Conservation (phyloP, 768 basidiomycete species). For the Daedalea quercina region DNA sequence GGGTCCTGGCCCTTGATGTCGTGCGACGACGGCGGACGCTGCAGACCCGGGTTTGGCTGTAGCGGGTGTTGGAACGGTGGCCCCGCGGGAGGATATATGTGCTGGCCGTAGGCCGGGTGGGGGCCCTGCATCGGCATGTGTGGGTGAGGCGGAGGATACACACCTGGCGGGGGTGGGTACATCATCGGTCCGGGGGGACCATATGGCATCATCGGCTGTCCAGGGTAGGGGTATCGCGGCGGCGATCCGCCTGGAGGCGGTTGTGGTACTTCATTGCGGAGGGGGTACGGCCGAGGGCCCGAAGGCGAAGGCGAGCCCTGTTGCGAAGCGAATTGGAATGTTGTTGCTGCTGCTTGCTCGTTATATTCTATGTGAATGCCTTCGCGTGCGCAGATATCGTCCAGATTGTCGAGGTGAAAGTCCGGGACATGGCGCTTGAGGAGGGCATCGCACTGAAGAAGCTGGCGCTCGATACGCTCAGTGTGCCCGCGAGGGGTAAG, state of each 20-base stretch:
- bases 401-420: conserved; percentile 61
- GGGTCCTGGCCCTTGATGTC: conserved; percentile 74
- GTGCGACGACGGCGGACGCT: conserved; percentile 21
- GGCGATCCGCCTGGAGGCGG: conserved; percentile 21
- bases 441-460: conserved; percentile 71
- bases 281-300: conserved; percentile 16
- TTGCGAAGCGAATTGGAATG: conserved; percentile 23
- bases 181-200: conserved; percentile 44
- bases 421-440: conserved; percentile 67
- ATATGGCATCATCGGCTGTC: conserved; percentile 33
- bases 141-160: conserved; percentile 33
- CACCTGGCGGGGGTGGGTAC: conserved; percentile 32
- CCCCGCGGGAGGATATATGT: conserved; percentile 15
- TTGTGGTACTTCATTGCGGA: conserved; percentile 15
- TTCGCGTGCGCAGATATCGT: conserved; percentile 57
- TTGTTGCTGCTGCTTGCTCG: conserved; percentile 12
- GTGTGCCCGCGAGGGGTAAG: conserved; percentile 81
- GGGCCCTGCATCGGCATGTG: conserved; percentile 32
- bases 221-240: conserved; percentile 28
- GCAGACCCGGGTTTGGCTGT: conserved; percentile 25
- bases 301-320: conserved; percentile 12
- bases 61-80: conserved; percentile 31
- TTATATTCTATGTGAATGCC: conserved; percentile 45
- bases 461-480: conserved; percentile 74
- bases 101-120: conserved; percentile 38